phyloP scores from a whole-genome alignment of 331 rosid species.

The Prunus yedoensis region DNA sequence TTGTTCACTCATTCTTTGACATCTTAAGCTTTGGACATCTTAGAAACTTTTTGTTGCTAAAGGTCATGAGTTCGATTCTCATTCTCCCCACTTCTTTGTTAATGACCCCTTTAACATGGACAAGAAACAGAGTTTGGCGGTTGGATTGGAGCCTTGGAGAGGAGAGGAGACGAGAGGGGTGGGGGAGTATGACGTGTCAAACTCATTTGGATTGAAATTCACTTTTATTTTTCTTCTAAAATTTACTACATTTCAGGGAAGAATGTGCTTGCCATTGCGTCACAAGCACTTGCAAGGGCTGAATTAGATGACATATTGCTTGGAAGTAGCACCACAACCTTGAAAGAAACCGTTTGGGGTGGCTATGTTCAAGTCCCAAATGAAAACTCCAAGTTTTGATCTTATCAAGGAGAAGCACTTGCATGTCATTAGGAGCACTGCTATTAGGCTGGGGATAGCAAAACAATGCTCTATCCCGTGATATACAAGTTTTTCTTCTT shows the following conservation, averaged over 20 bases:
- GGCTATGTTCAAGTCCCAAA: not conserved
- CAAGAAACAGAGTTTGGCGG: not conserved
- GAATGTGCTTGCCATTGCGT: not conserved
- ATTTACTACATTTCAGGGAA: not conserved
- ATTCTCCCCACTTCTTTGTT: not conserved
- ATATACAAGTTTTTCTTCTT: too few relatives aligned
- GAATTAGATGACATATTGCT: constrained; percentile 10
- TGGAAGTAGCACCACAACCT: not conserved
- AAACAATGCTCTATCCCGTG: too few relatives aligned
- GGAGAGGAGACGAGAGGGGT: too few relatives aligned
- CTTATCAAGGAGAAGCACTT: not conserved
- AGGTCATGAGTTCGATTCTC: not conserved
- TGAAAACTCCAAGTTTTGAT: not conserved
- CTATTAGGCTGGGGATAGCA: too few relatives aligned
- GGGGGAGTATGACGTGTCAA: not conserved
- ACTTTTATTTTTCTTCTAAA: not conserved
- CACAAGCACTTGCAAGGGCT: not conserved
- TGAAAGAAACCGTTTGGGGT: not conserved
- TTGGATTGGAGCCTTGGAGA: not conserved
- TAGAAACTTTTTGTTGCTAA: not conserved
- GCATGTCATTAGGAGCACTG: too few relatives aligned
- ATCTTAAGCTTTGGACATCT: too few relatives aligned
- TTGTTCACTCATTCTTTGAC: too few relatives aligned
- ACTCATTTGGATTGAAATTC: not conserved
- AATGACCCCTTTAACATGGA: not conserved